Evolutionary conservation across 2,329 filamentous ascomycete genomes (phyloP).

Genomic region (Penicillium griseofulvum): DNA sequence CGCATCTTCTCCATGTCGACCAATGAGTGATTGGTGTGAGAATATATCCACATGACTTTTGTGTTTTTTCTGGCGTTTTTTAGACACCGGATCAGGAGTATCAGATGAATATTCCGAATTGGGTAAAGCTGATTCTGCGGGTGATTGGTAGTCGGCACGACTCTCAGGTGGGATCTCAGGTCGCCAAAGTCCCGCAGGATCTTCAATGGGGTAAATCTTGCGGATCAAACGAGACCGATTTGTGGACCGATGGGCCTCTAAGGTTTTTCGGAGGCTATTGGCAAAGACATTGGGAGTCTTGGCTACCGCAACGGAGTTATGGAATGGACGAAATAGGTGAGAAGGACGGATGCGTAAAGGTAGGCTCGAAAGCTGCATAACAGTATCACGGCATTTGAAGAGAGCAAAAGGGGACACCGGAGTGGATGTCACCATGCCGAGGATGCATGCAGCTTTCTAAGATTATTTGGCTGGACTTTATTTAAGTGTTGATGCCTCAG

Average conservation of each 20-base stretch:
- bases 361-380: constrained; percentile 24
- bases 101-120: background rate
- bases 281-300: constrained; percentile 29
- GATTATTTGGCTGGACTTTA: constrained; percentile 1
- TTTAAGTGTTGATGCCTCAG: background rate
- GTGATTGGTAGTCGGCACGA: constrained; percentile 14
- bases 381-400: constrained; percentile 18
- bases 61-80: constrained; percentile 6
- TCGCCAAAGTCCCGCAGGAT: constrained; percentile 15
- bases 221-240: constrained; percentile 40
- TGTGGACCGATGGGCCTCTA: constrained; percentile 41
- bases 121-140: background rate
- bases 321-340: constrained; percentile 16
- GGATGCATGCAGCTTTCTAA: background rate
- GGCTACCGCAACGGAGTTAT: constrained; percentile 4
- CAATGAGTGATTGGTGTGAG: background rate
- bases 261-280: constrained; percentile 38
- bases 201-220: constrained; percentile 23
- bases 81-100: background rate
- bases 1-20: background rate
- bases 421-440: constrained; percentile 10
- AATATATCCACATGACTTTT: background rate
- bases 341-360: constrained; percentile 1
- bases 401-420: constrained; percentile 10
- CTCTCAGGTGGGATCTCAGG: constrained; percentile 17